These are phyloP conservation scores for Suillus brevipes DNA, from an alignment of 768 basidiomycete genomes.

Conservation along the genomic window DNA sequence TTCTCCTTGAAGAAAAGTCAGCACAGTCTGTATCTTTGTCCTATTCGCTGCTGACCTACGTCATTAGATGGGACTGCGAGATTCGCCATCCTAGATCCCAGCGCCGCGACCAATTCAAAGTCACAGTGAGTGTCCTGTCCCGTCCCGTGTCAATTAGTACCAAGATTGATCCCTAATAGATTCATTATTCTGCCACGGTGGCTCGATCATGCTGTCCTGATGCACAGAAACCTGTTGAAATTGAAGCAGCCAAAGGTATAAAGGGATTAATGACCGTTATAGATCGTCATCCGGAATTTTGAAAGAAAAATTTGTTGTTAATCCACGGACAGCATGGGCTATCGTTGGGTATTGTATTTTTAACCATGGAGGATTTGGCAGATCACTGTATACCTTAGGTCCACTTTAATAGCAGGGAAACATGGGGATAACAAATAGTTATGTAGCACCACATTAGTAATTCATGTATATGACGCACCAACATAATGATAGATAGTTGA, in stretches of 20 bases:
- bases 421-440: conserved; percentile 20
- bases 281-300: conserved; percentile 32
- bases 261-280: conserved; percentile 39
- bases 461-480: conserved; percentile 14
- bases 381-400: conserved; percentile 19
- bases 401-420: conserved; percentile 17
- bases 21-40: conserved; percentile 20
- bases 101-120: conserved; percentile 34
- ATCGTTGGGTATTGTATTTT: conserved; percentile 24
- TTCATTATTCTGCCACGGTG: conserved; percentile 36
- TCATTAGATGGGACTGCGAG: conserved; percentile 37
- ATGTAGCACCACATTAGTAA: conserved; percentile 30
- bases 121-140: conserved; percentile 27
- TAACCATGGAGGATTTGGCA: conserved; percentile 15
- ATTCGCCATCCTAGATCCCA: conserved; percentile 33
- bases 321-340: conserved; percentile 18
- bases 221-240: conserved; percentile 37
- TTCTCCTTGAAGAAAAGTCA: conserved; percentile 38
- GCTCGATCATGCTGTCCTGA: conserved; percentile 36
- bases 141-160: conserved; percentile 12
- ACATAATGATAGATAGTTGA: conserved; percentile 5
- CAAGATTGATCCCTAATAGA: conserved; percentile 25
- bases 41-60: conserved; percentile 17
- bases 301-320: conserved; percentile 16
- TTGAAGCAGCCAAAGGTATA: conserved; percentile 37